These are phyloP conservation scores for Tulasnella sp. DNA, from an alignment of 768 basidiomycete genomes.

Conservation along the genomic window DNA sequence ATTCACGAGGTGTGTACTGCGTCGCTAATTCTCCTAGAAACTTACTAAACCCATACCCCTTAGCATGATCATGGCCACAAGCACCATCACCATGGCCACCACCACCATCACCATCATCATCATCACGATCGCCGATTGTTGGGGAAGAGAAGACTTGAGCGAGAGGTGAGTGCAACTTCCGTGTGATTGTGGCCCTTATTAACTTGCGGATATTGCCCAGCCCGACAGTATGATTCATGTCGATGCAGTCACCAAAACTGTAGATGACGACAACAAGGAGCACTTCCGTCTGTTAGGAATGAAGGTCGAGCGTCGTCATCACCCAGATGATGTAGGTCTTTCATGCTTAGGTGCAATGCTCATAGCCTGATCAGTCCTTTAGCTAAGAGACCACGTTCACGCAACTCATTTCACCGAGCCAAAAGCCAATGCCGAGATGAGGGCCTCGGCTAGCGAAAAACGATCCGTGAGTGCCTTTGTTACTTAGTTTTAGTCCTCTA, in stretches of 20 bases:
- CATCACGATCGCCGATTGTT: constrained; percentile 18
- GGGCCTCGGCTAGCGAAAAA: no score
- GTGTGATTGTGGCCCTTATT: background rate
- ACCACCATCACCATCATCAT: constrained; percentile 13
- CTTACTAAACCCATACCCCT: background rate
- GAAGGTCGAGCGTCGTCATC: background rate
- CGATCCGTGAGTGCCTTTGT: no score
- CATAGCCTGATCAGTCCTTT: no score
- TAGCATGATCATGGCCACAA: constrained; percentile 17
- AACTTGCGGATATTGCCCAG: background rate
- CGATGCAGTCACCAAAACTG: background rate
- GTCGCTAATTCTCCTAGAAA: background rate
- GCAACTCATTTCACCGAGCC: no score
- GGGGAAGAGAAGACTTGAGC: background rate
- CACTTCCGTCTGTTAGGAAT: background rate
- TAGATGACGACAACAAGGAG: constrained; percentile 20
- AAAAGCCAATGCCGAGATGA: no score
- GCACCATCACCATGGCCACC: constrained; percentile 17
- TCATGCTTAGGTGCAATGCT: background rate
- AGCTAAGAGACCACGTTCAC: no score
- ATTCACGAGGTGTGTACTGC: constrained; percentile 9
- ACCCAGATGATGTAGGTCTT: background rate
- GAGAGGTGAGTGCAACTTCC: background rate
- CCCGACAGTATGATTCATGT: background rate
- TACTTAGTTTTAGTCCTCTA: no score